Evolutionary conservation across 2,329 filamentous ascomycete genomes (phyloP), one percentile per base, ranked within the genome.

Genomic region (Calonectria fujianensis): DNA sequence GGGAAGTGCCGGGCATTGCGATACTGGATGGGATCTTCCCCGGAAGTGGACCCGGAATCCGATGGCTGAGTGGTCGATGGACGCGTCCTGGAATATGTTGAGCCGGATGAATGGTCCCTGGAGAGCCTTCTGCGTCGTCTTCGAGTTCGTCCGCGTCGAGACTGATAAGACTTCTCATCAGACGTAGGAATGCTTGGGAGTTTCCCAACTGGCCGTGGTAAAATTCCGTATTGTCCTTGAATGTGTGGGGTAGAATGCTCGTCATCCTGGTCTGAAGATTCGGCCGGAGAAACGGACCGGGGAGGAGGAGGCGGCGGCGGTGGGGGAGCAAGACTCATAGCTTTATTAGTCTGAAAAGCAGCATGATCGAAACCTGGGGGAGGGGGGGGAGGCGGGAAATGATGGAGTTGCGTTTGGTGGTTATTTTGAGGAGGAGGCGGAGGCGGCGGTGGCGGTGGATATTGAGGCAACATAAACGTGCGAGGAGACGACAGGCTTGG

Each of bases 1-100:
- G 83, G 83, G 45, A 84, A 84, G 9, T 81, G 78, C 27, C 83
- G 78, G 18, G 82, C 77, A 50, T 82, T 83, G 37, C 82, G 77
- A 61, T 83, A 83, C 10, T 75, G 76, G 24, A 84, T 73, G 20
- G 78, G 79, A 50, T 83, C 83, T 35, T 81, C 79, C n/a, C 80
- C 78, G 9, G 82, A 83, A 3, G 71, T 77, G 10, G 78, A 78
- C 18, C 77, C 76, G 16, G 80, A 81, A 50, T 77, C 78, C 24
- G 76, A 80, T 14, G 74, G 63, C 29, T 69, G 69, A 57, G 80
- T 76, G 37, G 74, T 73, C 39, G 75, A 77, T 24, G 78, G 75
- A 18, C 79, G 78, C 16, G 80, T 78, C 29, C 72, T 76, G 2
- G 81, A 82, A 29, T 79, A 80, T 13, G 76, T 78, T 16, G 77